phyloP scores from a whole-genome alignment of 2,329 filamentous ascomycete species.

The Coniochaeta prunicola region DNA sequence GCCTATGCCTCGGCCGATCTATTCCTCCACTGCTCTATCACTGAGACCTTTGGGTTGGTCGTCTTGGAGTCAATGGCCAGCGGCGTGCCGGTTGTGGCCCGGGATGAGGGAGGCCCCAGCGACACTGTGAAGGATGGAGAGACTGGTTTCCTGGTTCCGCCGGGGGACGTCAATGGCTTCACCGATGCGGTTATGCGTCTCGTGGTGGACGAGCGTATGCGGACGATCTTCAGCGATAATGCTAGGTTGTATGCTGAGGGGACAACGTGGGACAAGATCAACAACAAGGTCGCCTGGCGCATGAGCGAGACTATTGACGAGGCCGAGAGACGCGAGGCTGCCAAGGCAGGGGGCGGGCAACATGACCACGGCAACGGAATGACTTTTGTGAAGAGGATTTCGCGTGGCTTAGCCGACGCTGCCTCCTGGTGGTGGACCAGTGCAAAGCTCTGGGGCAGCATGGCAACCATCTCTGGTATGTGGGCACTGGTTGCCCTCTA shows the following conservation, averaged over 20 bases:
- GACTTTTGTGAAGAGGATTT: background rate
- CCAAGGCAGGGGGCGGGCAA: slow-evolving; percentile 10
- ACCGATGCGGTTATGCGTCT: slow-evolving; percentile 45
- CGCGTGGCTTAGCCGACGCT: background rate
- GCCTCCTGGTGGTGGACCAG: slow-evolving; percentile 1
- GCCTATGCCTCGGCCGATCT: slow-evolving; percentile 61
- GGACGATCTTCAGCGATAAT: slow-evolving; percentile 34
- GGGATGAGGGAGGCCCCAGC: slow-evolving; percentile 62
- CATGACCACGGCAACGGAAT: background rate
- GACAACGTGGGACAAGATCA: slow-evolving; percentile 66
- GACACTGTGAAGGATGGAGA: slow-evolving; percentile 55
- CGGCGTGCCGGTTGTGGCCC: slow-evolving; percentile 60
- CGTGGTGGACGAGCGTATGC: slow-evolving; percentile 33
- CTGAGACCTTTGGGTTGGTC: slow-evolving; percentile 65
- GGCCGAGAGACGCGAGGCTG: slow-evolving; percentile 18
- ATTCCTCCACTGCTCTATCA: slow-evolving; percentile 66
- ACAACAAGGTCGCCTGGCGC: slow-evolving; percentile 60
- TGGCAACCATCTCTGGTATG: background rate
- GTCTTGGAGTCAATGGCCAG: slow-evolving; percentile 67
- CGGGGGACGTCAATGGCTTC: slow-evolving; percentile 52
- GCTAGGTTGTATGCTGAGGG: slow-evolving; percentile 51
- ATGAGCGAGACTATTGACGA: slow-evolving; percentile 48
- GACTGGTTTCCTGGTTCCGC: slow-evolving; percentile 54
- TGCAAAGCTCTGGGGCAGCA: background rate
- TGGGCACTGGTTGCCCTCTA: background rate